Conservation (phyloP, 257 asterid species). For the Solanum peruvianum region DNA sequence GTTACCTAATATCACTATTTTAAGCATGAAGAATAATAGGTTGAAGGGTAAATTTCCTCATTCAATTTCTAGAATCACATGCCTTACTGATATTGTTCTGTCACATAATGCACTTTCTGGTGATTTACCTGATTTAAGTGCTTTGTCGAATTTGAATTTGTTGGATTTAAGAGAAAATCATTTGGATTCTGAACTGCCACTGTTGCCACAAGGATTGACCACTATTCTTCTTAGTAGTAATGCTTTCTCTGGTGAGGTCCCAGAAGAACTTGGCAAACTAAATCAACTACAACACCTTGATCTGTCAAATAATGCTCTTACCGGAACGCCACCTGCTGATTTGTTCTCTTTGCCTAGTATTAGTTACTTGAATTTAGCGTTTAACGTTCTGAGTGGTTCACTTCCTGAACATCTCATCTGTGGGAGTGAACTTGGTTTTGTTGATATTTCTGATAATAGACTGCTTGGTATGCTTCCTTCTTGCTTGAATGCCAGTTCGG, state of each 20-base stretch:
- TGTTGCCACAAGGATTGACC: conserved; percentile 24
- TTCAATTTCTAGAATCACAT: conserved; percentile 13
- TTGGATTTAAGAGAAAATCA: conserved; percentile 44
- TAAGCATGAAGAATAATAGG: conserved; percentile 38
- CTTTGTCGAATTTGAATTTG: conserved; percentile 23
- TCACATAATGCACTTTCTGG: conserved; percentile 42
- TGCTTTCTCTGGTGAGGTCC: conserved; percentile 40
- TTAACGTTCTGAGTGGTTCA: conserved; percentile 35
- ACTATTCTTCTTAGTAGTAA: conserved; percentile 31
- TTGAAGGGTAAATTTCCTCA: conserved; percentile 32
- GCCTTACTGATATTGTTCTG: conserved; percentile 28
- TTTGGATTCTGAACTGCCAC: conserved; percentile 33
- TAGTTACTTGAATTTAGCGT: conserved; percentile 30
- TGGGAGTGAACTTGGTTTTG: conserved; percentile 25
- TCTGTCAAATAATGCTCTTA: conserved; percentile 37
- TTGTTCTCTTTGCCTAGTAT: conserved; percentile 31
- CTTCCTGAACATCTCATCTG: conserved; percentile 32
- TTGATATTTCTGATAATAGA: conserved; percentile 55
- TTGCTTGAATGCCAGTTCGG: conserved; percentile 32
- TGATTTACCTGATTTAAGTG: conserved; percentile 26
- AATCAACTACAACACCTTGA: conserved; percentile 46
- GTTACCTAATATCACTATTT: conserved; percentile 33
- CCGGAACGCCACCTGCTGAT: conserved; percentile 13
- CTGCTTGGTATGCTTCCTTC: conserved; percentile 41
- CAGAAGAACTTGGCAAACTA: conserved; percentile 26